Evolutionary conservation across 2,329 filamentous ascomycete species (phyloP), one percentile per base, ranked within the genome.

Genomic region (Hypoxylon rubiginosum): DNA sequence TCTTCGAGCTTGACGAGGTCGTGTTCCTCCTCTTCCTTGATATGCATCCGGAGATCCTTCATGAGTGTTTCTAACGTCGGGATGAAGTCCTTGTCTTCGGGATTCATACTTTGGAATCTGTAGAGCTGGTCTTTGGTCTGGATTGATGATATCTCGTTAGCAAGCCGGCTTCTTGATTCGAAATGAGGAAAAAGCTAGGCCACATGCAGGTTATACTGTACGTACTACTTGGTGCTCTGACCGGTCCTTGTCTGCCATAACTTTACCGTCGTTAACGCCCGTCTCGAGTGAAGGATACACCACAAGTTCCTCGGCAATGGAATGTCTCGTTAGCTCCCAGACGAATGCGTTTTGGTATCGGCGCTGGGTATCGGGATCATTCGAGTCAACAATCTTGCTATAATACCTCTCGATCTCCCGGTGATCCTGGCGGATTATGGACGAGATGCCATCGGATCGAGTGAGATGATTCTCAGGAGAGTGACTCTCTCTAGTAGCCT

Each of bases 321-420:
- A 79, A 71, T 86, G 84, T 9, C 84, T 82, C 26, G 84, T 82
- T 0, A 86, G 76, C 63, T 85, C 82, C 84, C 84, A 86, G 13
- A 80, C 82, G 65, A 86, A 84, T 62, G 84, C 80, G 58, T 86
- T 86, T 60, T 83, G 80, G 63, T 78, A 85, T 11, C 81, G 78
- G 5, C 75, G 77, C 58, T 81, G 78, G 26, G 81, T 77, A 32
- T 84, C 83, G 32, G 72, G 69, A 54, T 84, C 79, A 15, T 70
- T 72, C 4, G 80, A 75, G 43, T 79, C 77, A 62, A 82, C 66
- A 36, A 85, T 77, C 15, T 79, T 78, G 17, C 81, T 74, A 71
- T 84, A 84, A 67, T 79, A 81, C 2, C 60, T 61, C 45, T 72
- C 68, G 24, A 75, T 66, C 30, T 74, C 64, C 4, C 60, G 64